phyloP scores from a whole-genome alignment of 768 basidiomycete species.

The Basidioascus undulatus region DNA sequence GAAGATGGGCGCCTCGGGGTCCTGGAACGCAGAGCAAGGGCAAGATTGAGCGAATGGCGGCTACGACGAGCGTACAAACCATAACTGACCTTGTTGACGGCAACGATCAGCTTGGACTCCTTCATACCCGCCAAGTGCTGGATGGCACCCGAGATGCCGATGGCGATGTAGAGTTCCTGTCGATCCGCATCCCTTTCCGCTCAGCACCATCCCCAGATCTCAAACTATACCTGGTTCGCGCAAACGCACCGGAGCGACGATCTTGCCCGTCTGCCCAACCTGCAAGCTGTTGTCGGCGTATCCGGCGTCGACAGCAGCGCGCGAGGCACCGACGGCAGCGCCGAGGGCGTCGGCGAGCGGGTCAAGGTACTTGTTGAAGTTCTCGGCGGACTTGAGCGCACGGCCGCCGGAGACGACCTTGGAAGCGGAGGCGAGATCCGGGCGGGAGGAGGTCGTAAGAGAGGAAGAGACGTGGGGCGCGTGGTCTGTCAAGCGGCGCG shows the following conservation, averaged over 20 bases:
- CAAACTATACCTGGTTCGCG: no score
- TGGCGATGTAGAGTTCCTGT: conserved; percentile 84
- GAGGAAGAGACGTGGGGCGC: conserved; percentile 25
- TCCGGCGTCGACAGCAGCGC: conserved; percentile 92
- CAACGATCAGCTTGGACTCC: conserved; percentile 92
- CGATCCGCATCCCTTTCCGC: no score
- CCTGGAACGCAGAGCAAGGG: conserved; percentile 26
- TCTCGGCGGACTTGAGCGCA: conserved; percentile 79
- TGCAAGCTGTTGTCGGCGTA: conserved; percentile 95
- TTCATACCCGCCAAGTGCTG: conserved; percentile 99
- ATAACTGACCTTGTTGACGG: conserved; percentile 65
- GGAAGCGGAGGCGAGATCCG: conserved; percentile 66
- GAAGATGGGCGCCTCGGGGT: conserved; percentile 94
- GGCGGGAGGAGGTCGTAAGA: conserved; percentile 70
- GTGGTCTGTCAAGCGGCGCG: conserved; percentile 9
- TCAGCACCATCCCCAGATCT: no score
- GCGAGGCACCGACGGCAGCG: conserved; percentile 90
- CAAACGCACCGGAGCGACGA: conserved; percentile 91
- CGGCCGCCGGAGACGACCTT: conserved; percentile 86
- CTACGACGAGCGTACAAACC: not conserved
- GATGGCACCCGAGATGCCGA: conserved; percentile 95
- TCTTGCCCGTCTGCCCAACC: conserved; percentile 98
- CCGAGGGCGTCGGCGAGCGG: conserved; percentile 82
- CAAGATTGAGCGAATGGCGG: not conserved
- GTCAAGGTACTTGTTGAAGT: conserved; percentile 62